phyloP scores from a whole-genome alignment of 371 early-diverging fungal genomes.

The Umbelopsis sp. region DNA sequence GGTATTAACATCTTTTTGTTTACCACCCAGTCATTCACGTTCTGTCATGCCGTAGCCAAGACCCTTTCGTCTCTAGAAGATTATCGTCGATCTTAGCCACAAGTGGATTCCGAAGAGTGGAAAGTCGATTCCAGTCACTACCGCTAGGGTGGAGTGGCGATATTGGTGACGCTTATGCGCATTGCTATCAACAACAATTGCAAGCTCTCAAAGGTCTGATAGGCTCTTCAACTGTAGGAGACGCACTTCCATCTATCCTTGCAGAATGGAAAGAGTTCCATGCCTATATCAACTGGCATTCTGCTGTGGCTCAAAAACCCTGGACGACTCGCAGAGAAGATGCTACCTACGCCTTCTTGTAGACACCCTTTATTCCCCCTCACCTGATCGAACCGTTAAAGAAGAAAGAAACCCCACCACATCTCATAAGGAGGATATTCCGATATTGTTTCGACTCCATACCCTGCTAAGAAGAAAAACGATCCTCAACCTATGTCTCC shows the following conservation, averaged over 20 bases:
- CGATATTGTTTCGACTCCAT: not conserved
- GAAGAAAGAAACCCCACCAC: not conserved
- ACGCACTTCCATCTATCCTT: conserved; percentile 34
- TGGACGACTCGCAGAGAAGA: conserved; percentile 12
- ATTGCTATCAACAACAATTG: not conserved
- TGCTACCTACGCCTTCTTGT: conserved; percentile 2
- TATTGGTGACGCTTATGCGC: conserved; percentile 22
- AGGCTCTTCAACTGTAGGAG: conserved; percentile 26
- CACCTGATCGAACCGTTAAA: not conserved
- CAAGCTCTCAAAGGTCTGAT: conserved; percentile 11
- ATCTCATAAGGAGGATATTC: not conserved
- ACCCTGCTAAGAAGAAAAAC: not conserved
- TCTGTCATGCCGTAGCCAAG: conserved; percentile 44
- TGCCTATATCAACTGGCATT: conserved; percentile 51
- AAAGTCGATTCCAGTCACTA: conserved; percentile 47
- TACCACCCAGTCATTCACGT: conserved; percentile 36
- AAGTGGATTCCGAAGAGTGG: conserved; percentile 42
- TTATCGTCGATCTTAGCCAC: conserved; percentile 36
- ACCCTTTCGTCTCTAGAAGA: conserved; percentile 46
- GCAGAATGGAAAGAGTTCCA: conserved; percentile 42
- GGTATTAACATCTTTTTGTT: conserved; percentile 15
- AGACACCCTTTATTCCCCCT: not conserved
- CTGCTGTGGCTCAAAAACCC: conserved; percentile 50
- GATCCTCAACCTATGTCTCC: not conserved
- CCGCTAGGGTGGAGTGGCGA: conserved; percentile 42